Evolutionary conservation across 116 monocot species (phyloP), one percentile per base, ranked within the genome.

Genomic region (Phalaenopsis hybrid): DNA sequence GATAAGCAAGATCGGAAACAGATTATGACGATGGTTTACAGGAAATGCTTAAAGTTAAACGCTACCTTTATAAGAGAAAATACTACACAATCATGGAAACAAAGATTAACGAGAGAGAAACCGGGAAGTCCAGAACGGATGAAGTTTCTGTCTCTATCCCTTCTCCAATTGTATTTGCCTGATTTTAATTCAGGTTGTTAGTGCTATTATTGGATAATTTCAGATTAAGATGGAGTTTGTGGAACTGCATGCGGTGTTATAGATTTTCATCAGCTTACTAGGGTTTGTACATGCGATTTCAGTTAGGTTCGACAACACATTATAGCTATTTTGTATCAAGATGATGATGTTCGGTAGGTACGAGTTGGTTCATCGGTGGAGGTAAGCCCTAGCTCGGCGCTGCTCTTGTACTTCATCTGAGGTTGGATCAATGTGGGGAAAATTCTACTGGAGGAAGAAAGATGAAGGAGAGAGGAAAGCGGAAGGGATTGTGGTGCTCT

Each of bases 401-500:
- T n/a, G 44, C 72, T 75, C 21, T 75, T 75, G 45, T 21, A 10
- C 46, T 75, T 75, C 18, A 37, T 45, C 75, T 75, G 9, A 46
- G n/a, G 15, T 21, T 75, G 75, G 75, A 75, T 44, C 46, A 75
- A 87, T 87, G 84, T 84, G 78, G 81, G 80, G 80, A 49, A 67
- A 49, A 16, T 78, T 79, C 57, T 86, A 82, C 63, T 75, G 44
- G 46, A 82, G 80, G 89, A 86, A 82, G 74, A 79, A 34, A 72
- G 78, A 41, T 75, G 83, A 79, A 55, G 73, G 73, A 12, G 55
- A 15, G 21, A 34, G 55, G 51, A 78, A 41, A 41, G 37, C 37
- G 45, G 37, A 45, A 25, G 89, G 89, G 13, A 80, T 89, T 33
- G 82, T 86, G 59, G 86, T 86, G 82, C 49, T 86, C 50, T 89